Conservation (phyloP, 2,329 filamentous ascomycete genomes). For the Monilinia laxa region DNA sequence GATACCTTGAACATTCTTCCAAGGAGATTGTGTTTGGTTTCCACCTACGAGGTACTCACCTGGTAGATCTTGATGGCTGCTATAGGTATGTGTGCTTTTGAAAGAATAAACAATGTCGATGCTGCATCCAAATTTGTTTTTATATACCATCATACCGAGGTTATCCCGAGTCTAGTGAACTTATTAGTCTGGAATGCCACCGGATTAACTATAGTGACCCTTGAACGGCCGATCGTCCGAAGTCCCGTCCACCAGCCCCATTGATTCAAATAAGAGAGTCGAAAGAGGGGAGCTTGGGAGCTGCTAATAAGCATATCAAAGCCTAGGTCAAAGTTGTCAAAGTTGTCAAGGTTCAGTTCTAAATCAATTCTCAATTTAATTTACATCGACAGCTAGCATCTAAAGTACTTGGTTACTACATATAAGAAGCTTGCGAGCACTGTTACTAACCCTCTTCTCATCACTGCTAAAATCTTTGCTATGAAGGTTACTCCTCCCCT, state of each 20-base stretch:
- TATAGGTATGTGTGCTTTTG: no score
- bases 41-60: slow-evolving; percentile 6
- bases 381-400: neutral
- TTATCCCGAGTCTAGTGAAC: neutral
- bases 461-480: neutral
- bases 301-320: neutral
- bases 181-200: neutral
- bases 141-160: neutral
- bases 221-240: neutral
- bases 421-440: neutral
- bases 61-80: slow-evolving; percentile 1
- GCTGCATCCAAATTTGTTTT: neutral
- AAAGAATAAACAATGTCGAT: neutral
- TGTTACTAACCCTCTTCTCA: neutral
- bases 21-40: no score
- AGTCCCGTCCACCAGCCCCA: no score
- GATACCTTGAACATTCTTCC: slow-evolving; percentile 8
- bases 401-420: neutral
- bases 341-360: neutral
- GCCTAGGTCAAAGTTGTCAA: neutral
- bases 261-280: neutral
- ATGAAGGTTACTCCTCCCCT: slow-evolving; percentile 52
- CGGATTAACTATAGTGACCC: neutral
- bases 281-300: neutral
- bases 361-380: neutral